Conservation (phyloP, 805 yeast species). For the Suhomyces kilbournensis region DNA sequence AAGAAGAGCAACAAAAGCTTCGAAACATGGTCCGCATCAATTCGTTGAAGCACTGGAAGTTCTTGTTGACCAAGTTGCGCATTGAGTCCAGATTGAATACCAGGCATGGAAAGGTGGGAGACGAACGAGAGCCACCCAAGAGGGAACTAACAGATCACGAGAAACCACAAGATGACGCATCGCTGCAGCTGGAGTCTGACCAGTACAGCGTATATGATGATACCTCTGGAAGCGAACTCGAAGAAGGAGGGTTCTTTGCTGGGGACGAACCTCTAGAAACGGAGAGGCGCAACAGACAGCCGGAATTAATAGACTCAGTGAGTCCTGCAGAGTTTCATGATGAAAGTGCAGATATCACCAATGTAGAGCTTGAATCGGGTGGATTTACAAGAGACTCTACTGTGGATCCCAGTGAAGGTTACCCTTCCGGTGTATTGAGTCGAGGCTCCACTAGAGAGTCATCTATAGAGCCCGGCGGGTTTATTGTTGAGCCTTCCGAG, state of each 20-base stretch:
- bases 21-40: slow-evolving; percentile 43
- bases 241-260: neutral
- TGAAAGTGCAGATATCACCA: neutral
- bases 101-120: slow-evolving; percentile 46
- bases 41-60: slow-evolving; percentile 54
- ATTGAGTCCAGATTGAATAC: slow-evolving; percentile 45
- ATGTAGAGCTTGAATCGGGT: neutral
- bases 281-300: neutral
- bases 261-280: neutral
- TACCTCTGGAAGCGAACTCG: slow-evolving; percentile 3
- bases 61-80: slow-evolving; percentile 48
- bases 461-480: neutral
- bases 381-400: neutral
- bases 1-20: slow-evolving; percentile 48
- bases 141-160: neutral
- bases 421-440: neutral
- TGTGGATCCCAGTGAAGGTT: neutral
- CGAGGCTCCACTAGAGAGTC: neutral
- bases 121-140: neutral
- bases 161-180: neutral
- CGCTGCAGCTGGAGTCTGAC: neutral
- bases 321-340: neutral
- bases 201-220: slow-evolving; percentile 1
- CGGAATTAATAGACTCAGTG: neutral
- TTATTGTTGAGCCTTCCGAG: neutral